Conservation (phyloP, 257 asterid genomes). For the Solanum arcanum region DNA sequence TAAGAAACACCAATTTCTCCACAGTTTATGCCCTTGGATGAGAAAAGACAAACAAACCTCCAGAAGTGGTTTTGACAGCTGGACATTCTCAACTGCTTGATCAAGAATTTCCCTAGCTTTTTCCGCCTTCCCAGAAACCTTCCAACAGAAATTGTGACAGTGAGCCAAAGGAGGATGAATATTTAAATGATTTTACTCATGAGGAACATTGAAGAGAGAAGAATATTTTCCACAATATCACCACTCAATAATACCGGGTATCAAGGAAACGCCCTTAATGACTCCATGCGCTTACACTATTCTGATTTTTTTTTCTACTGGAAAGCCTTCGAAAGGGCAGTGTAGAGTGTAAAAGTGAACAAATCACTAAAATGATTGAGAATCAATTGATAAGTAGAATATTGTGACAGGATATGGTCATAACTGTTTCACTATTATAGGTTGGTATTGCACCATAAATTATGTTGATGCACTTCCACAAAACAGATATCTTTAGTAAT, state of each 20-base stretch:
- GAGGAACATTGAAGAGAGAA: not conserved
- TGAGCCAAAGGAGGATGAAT: not conserved
- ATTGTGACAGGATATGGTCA: not conserved
- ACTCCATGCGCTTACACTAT: not conserved
- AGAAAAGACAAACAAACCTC: slow-evolving; percentile 45
- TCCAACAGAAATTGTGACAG: not conserved
- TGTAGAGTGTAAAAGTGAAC: not conserved
- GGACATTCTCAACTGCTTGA: slow-evolving; percentile 61
- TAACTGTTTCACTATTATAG: not conserved
- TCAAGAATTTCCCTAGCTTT: slow-evolving; percentile 43
- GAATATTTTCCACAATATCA: not conserved
- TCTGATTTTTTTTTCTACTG: not conserved
- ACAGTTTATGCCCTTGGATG: not conserved
- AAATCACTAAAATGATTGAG: not conserved
- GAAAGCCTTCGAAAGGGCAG: not conserved
- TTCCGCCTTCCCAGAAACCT: slow-evolving; percentile 58
- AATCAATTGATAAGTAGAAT: not conserved
- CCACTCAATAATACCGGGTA: not conserved
- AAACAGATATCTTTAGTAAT: not conserved
- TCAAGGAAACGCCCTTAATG: not conserved
- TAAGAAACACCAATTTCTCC: not conserved
- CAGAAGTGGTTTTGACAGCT: slow-evolving; percentile 74
- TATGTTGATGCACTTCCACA: not conserved
- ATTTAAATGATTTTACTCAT: not conserved
- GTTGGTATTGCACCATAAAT: not conserved